Evolutionary conservation across 2,329 filamentous ascomycete genomes (phyloP).

Genomic region (Diaporthe nobilis): DNA sequence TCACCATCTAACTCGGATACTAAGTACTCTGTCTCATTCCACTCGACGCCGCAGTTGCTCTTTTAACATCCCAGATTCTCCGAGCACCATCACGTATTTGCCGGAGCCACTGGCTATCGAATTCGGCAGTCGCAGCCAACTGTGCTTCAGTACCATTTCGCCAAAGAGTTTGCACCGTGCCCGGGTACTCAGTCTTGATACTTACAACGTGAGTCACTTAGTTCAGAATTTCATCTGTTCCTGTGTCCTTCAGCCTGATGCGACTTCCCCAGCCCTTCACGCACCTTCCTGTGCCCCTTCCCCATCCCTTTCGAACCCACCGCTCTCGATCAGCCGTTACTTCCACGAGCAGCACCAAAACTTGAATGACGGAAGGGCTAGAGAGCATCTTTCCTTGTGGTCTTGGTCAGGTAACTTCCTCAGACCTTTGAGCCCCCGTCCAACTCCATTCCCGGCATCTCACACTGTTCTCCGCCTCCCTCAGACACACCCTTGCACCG

Average conservation of each 20-base stretch:
- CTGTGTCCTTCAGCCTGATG: neutral
- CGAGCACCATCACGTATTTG: neutral
- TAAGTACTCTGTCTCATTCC: neutral
- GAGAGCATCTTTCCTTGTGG: neutral
- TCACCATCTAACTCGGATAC: neutral
- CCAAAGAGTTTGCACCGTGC: neutral
- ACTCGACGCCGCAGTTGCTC: neutral
- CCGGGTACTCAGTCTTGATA: neutral
- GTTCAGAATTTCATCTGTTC: neutral
- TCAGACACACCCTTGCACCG: neutral
- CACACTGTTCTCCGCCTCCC: neutral
- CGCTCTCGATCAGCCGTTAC: neutral
- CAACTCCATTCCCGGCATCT: neutral
- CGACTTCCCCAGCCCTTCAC: neutral
- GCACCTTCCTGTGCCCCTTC: neutral
- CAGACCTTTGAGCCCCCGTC: neutral
- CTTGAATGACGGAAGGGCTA: too few species aligned
- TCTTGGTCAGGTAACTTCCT: fast-evolving
- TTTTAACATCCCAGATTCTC: neutral
- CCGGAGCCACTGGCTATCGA: neutral
- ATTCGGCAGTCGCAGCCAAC: too few species aligned
- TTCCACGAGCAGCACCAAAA: neutral
- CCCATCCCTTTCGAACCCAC: neutral
- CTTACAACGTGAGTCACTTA: neutral
- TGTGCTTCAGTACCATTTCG: neutral